Evolutionary conservation across 108 stramenopile species (phyloP), one percentile per base, ranked within the genome.

Genomic region (Discostella stelligeroides): DNA sequence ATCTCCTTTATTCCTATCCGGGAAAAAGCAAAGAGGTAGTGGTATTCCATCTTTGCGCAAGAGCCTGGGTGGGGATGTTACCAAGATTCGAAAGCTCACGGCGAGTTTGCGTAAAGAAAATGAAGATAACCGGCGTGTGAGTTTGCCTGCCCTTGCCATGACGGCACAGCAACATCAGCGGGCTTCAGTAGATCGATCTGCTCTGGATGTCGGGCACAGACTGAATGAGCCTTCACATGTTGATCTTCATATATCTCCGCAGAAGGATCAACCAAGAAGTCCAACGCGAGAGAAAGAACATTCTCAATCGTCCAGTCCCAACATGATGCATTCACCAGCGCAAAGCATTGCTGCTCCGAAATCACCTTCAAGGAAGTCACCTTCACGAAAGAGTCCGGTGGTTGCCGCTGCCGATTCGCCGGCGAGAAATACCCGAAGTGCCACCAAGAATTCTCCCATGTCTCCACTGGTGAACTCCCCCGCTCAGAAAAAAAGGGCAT

Each of bases 271-370:
- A 30, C 18, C 47, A 18, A 27, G 57, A 18, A 58, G 57, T n/a
- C 57, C 4, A 38, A 34, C 10, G 34, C 57, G 39, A 23, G 48
- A 70, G 8, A 46, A 48, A 11, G 23, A 25, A 1, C 67, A 74
- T 42, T 74, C 77, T 34, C 73, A 66, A 8, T 67, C 40, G 24
- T 59, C 28, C 17, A 15, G 29, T 37, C 28, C 45, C 9, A 27
- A 62, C 21, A 25, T 54, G 12, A 9, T 63, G 8, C 81, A 88
- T 69, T 89, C 90, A 37, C 90, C 88, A 25, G 90, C 90, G 17
- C 27, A 79, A 47, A 84, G 83, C 53, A 39, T 25, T 28, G 37
- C 29, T 28, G 57, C 39, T n/a, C 53, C 7, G 58, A 64, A 27
- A 13, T 68, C 46, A 72, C 56, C 56, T 5, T 51, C 29, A 27